Conservation (phyloP, 2,329 filamentous ascomycete species). For the Botryotinia convoluta region DNA sequence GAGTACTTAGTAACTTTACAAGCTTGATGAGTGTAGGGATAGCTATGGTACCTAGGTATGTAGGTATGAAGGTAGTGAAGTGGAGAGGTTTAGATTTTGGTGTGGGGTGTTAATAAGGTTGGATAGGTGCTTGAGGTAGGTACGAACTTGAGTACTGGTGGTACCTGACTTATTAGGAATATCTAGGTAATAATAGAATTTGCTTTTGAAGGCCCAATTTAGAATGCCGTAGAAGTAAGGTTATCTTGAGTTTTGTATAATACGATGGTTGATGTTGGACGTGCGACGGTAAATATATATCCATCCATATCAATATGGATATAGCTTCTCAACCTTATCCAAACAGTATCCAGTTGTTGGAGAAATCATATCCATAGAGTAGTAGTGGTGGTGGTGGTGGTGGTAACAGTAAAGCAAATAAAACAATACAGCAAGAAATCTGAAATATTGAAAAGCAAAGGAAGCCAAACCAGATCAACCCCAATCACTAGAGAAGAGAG, state of each 20-base stretch:
- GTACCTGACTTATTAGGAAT: neutral
- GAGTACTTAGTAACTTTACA: neutral
- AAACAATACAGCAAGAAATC: neutral
- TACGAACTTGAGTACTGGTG: too few relatives aligned
- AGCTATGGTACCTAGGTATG: neutral
- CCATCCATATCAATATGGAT: neutral
- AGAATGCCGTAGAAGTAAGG: neutral
- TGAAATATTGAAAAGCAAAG: neutral
- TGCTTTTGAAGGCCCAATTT: neutral
- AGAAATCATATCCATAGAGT: neutral
- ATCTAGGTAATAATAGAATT: neutral
- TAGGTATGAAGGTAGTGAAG: neutral
- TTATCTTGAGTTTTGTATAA: neutral
- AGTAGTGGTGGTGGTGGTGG: neutral
- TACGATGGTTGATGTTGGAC: neutral
- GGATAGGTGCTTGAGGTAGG: neutral
- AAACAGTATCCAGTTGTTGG: neutral
- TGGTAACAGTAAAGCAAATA: neutral
- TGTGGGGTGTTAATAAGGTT: neutral
- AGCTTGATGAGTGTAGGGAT: neutral
- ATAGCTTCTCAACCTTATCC: neutral
- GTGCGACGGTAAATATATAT: neutral
- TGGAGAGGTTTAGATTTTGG: neutral
- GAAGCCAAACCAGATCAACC: neutral
- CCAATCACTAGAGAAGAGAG: neutral